These are phyloP conservation scores for Acaromyces ingoldii DNA, from an alignment of 1,284 basidiomycete genomes.

Conservation along the genomic window DNA sequence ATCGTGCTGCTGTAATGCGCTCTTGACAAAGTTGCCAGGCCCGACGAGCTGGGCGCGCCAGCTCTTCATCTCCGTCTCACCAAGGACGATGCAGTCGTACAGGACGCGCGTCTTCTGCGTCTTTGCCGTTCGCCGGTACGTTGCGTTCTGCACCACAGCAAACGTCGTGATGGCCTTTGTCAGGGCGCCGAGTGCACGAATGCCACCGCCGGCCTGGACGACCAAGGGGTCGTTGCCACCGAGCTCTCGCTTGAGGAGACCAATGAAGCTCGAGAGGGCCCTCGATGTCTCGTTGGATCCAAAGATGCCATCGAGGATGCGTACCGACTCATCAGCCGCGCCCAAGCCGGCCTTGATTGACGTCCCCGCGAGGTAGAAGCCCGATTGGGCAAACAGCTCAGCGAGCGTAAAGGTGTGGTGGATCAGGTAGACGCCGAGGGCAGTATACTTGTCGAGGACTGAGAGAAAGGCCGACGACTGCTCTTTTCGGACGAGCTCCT, in stretches of 20 bases:
- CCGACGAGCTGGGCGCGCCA: conserved; percentile 37
- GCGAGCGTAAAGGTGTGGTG: conserved; percentile 57
- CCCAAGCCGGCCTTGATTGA: conserved; percentile 23
- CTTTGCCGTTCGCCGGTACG: conserved; percentile 52
- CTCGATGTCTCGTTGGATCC: conserved; percentile 57
- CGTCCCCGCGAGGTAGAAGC: conserved; percentile 53
- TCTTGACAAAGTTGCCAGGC: conserved; percentile 24
- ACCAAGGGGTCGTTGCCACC: conserved; percentile 46
- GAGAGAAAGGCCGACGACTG: conserved; percentile 48
- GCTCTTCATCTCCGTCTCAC: conserved; percentile 46
- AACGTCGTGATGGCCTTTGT: conserved; percentile 58
- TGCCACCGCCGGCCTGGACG: conserved; percentile 31
- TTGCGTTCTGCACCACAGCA: conserved; percentile 56
- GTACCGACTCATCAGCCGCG: conserved; percentile 56
- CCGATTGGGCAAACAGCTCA: conserved; percentile 57
- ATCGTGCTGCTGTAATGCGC: too few species aligned
- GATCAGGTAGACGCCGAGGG: conserved; percentile 56
- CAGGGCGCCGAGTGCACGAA: conserved; percentile 37
- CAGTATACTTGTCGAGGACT: conserved; percentile 57
- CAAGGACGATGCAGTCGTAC: conserved; percentile 55
- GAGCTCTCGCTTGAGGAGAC: conserved; percentile 55
- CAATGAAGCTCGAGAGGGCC: conserved; percentile 55
- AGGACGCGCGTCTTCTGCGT: conserved; percentile 52
- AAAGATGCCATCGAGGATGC: conserved; percentile 56
- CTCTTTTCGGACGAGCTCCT: not conserved